Evolutionary conservation across 176 grass and related monocot genomes (phyloP), one percentile per base, ranked within the genome.

Genomic region (Oryza nivara): DNA sequence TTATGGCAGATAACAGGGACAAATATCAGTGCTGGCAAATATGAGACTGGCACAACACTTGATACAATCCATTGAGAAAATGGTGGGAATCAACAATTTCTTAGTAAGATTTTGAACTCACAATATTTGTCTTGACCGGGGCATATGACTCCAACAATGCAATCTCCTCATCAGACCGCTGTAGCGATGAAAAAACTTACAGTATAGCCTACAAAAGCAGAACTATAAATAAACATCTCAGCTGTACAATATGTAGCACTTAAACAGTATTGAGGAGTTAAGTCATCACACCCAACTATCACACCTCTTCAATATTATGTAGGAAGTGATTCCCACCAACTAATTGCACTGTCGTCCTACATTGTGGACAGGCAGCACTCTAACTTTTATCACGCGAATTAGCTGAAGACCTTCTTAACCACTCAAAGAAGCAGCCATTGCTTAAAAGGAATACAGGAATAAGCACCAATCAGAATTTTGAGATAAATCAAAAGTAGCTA

Each of bases 341-440:
- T 26, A 93, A 98, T 85, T 95, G 89, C 72, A 94, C 91, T 68
- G 74, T 25, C 3, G 88, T 87, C 85, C 96, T 88, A 89, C 96
- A 98, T 75, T 98, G 96, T 68, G 96, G 91, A 75, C 96, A 98
- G 19, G 79, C 80, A 36, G 91, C 76, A 67, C 74, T 93, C 88
- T 90, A 84, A 60, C 38, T 74, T 88, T 84, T 90, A 90, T 86
- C 83, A 63, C 63, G 84, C 2, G 88, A 90, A 7, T 68, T 82
- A 60, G 67, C 77, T 77, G 96, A 95, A 86, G 88, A 91, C 75
- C 89, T 95, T 86, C 93, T 98, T 76, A 95, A 90, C 96, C 96
- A 98, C 88, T 94, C 96, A 60, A 91, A 98, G 89, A 98, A 98
- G 79, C 96, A 98, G 3, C 96, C 96, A 81, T 98, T 98, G 84